Conservation (phyloP, 441 rosid species). For the Mallotus repandus region DNA sequence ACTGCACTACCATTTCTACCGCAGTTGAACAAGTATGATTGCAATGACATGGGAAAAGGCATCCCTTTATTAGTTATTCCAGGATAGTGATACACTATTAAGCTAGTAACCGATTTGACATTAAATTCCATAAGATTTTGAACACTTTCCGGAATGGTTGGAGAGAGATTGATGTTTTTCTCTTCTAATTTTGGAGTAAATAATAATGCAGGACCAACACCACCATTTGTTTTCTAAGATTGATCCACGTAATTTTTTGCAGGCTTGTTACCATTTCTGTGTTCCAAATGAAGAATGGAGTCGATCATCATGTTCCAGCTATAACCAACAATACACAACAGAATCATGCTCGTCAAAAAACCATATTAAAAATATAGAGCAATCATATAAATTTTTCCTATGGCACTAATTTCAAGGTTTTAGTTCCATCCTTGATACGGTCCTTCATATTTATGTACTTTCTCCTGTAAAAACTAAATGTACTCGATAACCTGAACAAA, state of each 20-base stretch:
- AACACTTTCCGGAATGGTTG: slow-evolving; percentile 35
- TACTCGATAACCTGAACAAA: slow-evolving; percentile 75
- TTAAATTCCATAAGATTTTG: slow-evolving; percentile 46
- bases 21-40: slow-evolving; percentile 48
- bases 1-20: slow-evolving; percentile 35
- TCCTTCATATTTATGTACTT: slow-evolving; percentile 66
- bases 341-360: neutral
- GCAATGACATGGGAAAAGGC: slow-evolving; percentile 59
- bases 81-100: slow-evolving; percentile 37
- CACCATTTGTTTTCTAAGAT: slow-evolving; percentile 31
- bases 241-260: slow-evolving; percentile 49
- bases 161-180: slow-evolving; percentile 42
- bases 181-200: slow-evolving; percentile 57
- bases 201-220: slow-evolving; percentile 37
- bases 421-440: slow-evolving; percentile 73
- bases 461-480: slow-evolving; percentile 85
- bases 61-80: slow-evolving; percentile 35
- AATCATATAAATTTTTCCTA: slow-evolving; percentile 51
- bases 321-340: neutral
- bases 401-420: slow-evolving; percentile 58
- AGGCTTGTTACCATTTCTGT: slow-evolving; percentile 51
- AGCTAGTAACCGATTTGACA: slow-evolving; percentile 32
- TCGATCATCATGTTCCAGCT: neutral
- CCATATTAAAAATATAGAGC: slow-evolving; percentile 6
- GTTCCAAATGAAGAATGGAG: slow-evolving; percentile 29